A percentile compares a stretch with the other conserved stretches of the same genome.
phyloP scores from a whole-genome alignment of 495 filamentous ascomycete species.

The Hypoxylon trugodes region DNA sequence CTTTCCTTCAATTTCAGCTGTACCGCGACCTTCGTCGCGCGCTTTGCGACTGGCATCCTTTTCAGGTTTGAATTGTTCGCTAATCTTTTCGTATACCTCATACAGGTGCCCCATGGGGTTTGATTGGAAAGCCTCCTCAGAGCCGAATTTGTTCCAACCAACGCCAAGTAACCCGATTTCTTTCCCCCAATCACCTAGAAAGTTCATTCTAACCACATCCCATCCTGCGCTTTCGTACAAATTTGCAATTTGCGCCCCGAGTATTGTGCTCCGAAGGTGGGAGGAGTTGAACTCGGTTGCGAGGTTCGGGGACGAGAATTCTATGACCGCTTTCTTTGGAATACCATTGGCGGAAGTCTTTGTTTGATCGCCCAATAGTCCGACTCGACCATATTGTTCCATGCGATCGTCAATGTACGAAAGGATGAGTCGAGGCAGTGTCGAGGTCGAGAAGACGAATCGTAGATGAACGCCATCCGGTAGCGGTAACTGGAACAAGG shows the following conservation, averaged over 20 bases:
- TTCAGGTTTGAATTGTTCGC: conserved; percentile 4
- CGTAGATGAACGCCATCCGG: background rate
- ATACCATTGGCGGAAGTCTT: background rate
- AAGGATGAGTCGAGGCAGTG: background rate
- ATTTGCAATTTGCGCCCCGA: background rate
- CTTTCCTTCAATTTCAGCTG: background rate
- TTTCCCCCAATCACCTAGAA: conserved; percentile 2
- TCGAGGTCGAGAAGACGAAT: background rate
- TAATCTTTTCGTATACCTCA: background rate
- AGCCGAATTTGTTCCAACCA: conserved; percentile 7
- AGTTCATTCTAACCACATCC: conserved; percentile 3
- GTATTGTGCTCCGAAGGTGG: conserved; percentile 1
- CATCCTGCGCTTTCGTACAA: background rate
- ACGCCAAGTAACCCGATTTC: background rate
- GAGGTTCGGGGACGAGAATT: conserved; percentile 3
- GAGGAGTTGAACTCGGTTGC: background rate
- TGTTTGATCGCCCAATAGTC: background rate
- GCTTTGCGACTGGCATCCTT: conserved; percentile 4
- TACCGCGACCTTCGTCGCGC: conserved; percentile 1
- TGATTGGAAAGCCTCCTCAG: background rate
- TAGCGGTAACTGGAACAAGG: background rate
- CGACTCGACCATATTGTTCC: background rate
- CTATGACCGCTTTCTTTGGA: background rate
- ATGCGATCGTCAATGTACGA: conserved; percentile 5
- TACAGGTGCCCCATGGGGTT: background rate